Evolutionary conservation across 805 yeast genomes (phyloP), one percentile per base, ranked within the genome.

Genomic region (Grigorovia yakushimaensis): DNA sequence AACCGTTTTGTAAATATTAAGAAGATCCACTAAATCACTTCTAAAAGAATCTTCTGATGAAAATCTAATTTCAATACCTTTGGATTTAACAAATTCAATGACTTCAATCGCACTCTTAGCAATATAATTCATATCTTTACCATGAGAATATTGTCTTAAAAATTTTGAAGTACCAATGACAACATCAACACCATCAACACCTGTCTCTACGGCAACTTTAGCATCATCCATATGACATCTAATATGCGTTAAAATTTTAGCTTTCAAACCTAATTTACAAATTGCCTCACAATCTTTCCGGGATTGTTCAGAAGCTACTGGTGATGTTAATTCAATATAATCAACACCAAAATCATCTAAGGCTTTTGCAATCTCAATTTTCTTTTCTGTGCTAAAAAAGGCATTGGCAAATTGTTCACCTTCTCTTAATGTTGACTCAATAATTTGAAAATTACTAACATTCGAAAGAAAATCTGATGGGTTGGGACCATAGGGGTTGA

Each of bases 151-250:
- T 68, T 89, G 84, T 69, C 98, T 82, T 61, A 93, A 76, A 68
- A 88, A 93, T 68, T 85, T 94, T 20, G 97, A 89, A 22, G 98
- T 91, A 53, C 98, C 98, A 68, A 91, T 91, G 50, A 91, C 97
- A 47, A 91, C 96, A 72, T 93, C 97, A 51, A 91, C 98, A 70
- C 98, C 98, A 66, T 93, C 98, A 46, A 93, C 98, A 66, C 98
- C 98, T 38, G 98, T 91, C 63, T 87, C 91, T 42, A 91, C 98
- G 5, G 98, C 98, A 49, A 91, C 86, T 59, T 82, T 77, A 47
- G 98, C 98, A 61, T 91, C 98, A 68, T 91, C 97, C 98, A 91
- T 91, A 72, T 91, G 97, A 71, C 98, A 91, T 69, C 98, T 81
- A 57, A 93, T 93, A 68, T 91, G 98, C 43, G 98, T 91, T 57